A percentile compares a stretch with the other conserved stretches of the same genome.
Evolutionary conservation across 768 basidiomycete species (phyloP).

Genomic region (Pisolithus albus): DNA sequence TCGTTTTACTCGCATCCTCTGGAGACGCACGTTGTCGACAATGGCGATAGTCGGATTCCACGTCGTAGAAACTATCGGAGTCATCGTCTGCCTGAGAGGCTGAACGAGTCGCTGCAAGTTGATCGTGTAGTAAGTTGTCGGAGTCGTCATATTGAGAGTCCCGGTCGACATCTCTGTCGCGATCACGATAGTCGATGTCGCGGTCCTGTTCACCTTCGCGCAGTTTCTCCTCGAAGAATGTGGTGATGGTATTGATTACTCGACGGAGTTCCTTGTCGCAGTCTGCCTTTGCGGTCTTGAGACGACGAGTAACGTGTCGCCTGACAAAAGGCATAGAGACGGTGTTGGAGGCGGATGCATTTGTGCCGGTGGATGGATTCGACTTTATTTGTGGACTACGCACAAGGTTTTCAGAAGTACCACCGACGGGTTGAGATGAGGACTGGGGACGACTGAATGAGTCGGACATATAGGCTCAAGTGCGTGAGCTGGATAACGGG

Average conservation of each 20-base stretch:
- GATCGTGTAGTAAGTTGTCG: conserved; percentile 49
- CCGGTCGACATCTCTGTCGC: conserved; percentile 44
- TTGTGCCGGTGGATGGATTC: conserved; percentile 28
- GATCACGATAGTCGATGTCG: conserved; percentile 44
- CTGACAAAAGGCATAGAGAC: conserved; percentile 91
- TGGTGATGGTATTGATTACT: conserved; percentile 89
- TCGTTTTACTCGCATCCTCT: conserved; percentile 33
- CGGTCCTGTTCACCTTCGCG: conserved; percentile 63
- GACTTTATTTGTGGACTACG: conserved; percentile 43
- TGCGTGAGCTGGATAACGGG: neutral
- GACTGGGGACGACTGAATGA: conserved; percentile 39
- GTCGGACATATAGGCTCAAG: conserved; percentile 41
- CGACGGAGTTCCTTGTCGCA: conserved; percentile 96
- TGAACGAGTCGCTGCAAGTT: conserved; percentile 53
- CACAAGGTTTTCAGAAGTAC: conserved; percentile 59
- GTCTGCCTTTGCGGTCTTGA: conserved; percentile 89
- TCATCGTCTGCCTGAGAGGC: conserved; percentile 62
- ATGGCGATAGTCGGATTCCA: conserved; percentile 54
- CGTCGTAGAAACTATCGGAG: conserved; percentile 80
- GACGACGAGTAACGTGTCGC: conserved; percentile 86
- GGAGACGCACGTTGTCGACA: conserved; percentile 72
- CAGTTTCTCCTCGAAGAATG: conserved; percentile 89
- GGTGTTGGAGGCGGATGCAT: conserved; percentile 58
- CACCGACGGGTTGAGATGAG: conserved; percentile 79
- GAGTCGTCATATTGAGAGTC: conserved; percentile 52